These are phyloP conservation scores for Silene noctiflora DNA, from an alignment of 179 eudicot species.

Conservation along the genomic window DNA sequence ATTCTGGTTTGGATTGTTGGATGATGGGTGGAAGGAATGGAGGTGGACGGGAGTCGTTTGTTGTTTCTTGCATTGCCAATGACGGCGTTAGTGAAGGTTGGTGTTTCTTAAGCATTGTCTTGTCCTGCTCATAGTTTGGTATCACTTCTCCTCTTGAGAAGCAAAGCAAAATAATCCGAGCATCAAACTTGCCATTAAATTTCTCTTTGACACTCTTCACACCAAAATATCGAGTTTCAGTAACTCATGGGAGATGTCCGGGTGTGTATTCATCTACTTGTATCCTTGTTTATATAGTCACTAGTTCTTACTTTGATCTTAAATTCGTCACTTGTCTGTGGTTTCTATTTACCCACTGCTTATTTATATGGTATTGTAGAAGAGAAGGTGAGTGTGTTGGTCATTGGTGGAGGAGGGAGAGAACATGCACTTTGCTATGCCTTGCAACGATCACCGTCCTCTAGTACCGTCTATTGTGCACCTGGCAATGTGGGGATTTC, in stretches of 20 bases:
- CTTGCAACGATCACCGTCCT: constrained; percentile 69
- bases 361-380: constrained; percentile 30
- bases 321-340: too few species aligned
- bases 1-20: constrained; percentile 15
- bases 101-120: neutral
- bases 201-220: too few species aligned
- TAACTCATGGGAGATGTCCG: too few species aligned
- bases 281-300: too few species aligned
- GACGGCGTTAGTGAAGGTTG: constrained; percentile 24
- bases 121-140: too few species aligned
- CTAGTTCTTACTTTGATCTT: neutral
- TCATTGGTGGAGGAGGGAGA: constrained; percentile 97
- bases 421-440: constrained; percentile 94
- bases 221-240: too few species aligned
- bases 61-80: constrained; percentile 25
- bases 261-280: too few species aligned
- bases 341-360: neutral
- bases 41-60: neutral
- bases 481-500: constrained; percentile 95
- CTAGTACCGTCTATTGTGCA: constrained; percentile 67
- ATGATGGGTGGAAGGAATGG: constrained; percentile 14
- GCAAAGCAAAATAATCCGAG: too few species aligned
- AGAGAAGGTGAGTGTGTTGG: constrained; percentile 67
- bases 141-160: too few species aligned
- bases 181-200: too few species aligned